Conservation (phyloP, 2,329 filamentous ascomycete species). For the Hymenoscyphus fructigenus region DNA sequence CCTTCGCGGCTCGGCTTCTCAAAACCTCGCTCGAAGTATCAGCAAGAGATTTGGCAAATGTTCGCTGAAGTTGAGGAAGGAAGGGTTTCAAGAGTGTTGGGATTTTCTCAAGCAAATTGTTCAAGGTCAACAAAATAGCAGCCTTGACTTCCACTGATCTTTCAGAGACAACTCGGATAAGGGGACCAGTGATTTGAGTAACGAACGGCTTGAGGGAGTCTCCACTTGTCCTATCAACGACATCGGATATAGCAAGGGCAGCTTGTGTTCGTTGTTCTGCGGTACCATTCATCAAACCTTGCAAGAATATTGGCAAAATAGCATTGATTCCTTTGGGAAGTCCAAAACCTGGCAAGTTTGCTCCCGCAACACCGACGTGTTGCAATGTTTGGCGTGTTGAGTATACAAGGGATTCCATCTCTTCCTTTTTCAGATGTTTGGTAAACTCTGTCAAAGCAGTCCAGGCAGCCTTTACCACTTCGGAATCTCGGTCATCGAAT, state of each 20-base stretch:
- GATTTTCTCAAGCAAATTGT: conserved; percentile 95
- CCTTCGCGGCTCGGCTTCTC: conserved; percentile 85
- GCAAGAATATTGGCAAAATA: conserved; percentile 92
- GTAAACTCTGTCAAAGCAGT: conserved; percentile 83
- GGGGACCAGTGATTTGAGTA: conserved; percentile 93
- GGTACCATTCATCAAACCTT: conserved; percentile 95
- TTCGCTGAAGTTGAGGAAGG: conserved; percentile 91
- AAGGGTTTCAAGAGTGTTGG: conserved; percentile 94
- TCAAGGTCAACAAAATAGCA: conserved; percentile 89
- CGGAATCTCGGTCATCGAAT: conserved; percentile 81
- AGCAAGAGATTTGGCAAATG: conserved; percentile 92
- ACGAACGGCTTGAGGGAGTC: conserved; percentile 91
- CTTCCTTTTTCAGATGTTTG: conserved; percentile 88
- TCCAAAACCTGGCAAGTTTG: conserved; percentile 82
- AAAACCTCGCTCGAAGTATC: conserved; percentile 89
- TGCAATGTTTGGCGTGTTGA: conserved; percentile 84
- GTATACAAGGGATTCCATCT: conserved; percentile 90
- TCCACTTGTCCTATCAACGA: conserved; percentile 88
- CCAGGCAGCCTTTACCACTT: conserved; percentile 90
- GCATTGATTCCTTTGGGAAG: conserved; percentile 97
- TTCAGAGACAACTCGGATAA: conserved; percentile 97
- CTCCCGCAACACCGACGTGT: conserved; percentile 83
- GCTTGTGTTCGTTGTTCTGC: conserved; percentile 89
- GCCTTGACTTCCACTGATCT: conserved; percentile 94
- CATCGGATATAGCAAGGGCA: conserved; percentile 90